Conservation (phyloP, 2,329 filamentous ascomycete species). For the Pleurostoma richardsiae region DNA sequence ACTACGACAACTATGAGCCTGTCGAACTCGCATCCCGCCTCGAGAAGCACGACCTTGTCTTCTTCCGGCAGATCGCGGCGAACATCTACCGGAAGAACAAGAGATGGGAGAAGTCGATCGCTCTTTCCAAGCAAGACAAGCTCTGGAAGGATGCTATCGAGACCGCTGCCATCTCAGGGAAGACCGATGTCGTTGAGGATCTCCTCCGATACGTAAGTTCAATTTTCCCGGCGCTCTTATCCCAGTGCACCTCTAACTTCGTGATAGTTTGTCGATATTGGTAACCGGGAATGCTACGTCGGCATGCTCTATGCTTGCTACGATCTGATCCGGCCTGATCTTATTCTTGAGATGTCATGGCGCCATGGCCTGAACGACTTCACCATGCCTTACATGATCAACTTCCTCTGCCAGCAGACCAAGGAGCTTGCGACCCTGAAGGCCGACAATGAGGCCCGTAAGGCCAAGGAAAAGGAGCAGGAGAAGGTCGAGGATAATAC, state of each 20-base stretch:
- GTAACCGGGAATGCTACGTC: constrained; percentile 98
- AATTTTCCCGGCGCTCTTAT: constrained; percentile 1
- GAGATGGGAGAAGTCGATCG: constrained; percentile 98
- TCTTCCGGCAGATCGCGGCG: constrained; percentile 98
- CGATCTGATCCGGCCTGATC: constrained; percentile 87
- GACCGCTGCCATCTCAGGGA: constrained; percentile 87
- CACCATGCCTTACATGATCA: constrained; percentile 99
- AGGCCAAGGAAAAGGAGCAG: constrained; percentile 30
- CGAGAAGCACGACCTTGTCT: constrained; percentile 96
- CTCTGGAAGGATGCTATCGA: constrained; percentile 99
- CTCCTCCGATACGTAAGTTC: constrained; percentile 92
- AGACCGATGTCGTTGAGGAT: constrained; percentile 90
- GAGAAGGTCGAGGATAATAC: constrained; percentile 89
- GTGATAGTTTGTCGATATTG: constrained; percentile 91
- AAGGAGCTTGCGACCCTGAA: constrained; percentile 79
- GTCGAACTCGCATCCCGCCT: constrained; percentile 86
- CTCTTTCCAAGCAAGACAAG: constrained; percentile 97
- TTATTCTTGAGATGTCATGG: constrained; percentile 96
- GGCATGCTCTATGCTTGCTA: constrained; percentile 99
- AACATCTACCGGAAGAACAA: constrained; percentile 99
- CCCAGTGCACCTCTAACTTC: constrained; percentile 22
- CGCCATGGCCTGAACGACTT: constrained; percentile 91
- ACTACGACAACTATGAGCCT: constrained; percentile 98
- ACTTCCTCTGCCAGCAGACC: constrained; percentile 88
- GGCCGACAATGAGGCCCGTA: constrained; percentile 79